Conservation (phyloP, 2,329 filamentous ascomycete species). For the Claviceps spartinae region DNA sequence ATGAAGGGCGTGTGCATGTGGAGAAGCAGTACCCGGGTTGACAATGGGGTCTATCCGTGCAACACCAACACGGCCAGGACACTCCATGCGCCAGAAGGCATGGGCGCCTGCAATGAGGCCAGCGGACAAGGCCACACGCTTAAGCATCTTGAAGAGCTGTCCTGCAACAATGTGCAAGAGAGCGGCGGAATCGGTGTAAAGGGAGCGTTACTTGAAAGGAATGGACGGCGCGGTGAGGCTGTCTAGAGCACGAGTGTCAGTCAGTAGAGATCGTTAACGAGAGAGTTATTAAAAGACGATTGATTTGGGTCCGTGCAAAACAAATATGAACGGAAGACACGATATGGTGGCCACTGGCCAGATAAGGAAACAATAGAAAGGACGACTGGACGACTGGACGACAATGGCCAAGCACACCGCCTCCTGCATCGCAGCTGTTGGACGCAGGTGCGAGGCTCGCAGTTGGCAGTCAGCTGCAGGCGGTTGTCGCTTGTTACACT, state of each 20-base stretch:
- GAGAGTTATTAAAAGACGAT: no score
- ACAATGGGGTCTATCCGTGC: slow-evolving; percentile 69
- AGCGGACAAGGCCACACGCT: slow-evolving; percentile 19
- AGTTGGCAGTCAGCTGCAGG: background rate
- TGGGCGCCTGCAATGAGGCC: slow-evolving; percentile 27
- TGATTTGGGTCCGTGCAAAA: no score
- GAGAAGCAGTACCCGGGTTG: slow-evolving; percentile 40
- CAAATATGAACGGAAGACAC: background rate
- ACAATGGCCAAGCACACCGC: background rate
- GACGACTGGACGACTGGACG: background rate
- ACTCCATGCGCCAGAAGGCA: slow-evolving; percentile 87
- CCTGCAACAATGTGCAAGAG: background rate
- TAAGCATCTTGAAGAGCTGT: slow-evolving; percentile 18
- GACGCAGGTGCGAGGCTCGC: background rate
- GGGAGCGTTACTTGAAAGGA: slow-evolving; percentile 13
- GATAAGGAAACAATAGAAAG: background rate
- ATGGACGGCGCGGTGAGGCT: slow-evolving; percentile 22
- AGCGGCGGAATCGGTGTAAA: background rate
- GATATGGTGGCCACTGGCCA: background rate
- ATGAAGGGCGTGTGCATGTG: slow-evolving; percentile 62
- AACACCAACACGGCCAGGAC: slow-evolving; percentile 54
- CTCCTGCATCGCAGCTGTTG: background rate
- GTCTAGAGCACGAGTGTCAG: slow-evolving; percentile 16
- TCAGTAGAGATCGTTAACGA: slow-evolving; percentile 1
- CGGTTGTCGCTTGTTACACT: background rate